Evolutionary conservation across 345 rosid species (phyloP).

Genomic region (Eucalyptus rudis): DNA sequence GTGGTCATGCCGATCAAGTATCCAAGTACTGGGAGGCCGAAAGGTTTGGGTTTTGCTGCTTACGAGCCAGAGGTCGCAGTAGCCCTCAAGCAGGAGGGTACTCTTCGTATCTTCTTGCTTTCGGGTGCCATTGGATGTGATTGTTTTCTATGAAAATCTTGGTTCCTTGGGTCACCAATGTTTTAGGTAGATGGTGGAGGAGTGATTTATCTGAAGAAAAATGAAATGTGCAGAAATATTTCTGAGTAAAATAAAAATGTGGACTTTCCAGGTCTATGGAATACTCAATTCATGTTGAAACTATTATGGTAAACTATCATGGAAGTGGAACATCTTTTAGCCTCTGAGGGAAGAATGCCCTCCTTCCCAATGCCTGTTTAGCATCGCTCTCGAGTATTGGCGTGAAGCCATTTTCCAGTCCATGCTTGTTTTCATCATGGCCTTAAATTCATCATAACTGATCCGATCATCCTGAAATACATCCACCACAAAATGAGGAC

Average conservation of each 20-base stretch:
- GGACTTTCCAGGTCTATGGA: background rate
- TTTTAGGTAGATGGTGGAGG: background rate
- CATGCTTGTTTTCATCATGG: no score
- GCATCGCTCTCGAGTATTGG: no score
- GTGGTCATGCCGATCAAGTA: conserved; percentile 29
- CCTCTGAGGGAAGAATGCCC: no score
- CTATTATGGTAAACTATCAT: background rate
- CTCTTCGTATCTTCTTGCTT: background rate
- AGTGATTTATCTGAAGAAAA: background rate
- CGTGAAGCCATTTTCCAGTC: no score
- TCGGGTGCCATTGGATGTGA: background rate
- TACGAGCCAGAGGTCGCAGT: conserved; percentile 39
- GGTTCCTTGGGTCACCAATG: background rate
- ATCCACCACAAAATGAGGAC: no score
- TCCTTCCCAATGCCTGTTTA: no score
- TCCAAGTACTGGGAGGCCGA: conserved; percentile 37
- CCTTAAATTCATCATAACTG: no score
- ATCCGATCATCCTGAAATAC: no score
- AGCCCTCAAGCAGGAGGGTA: conserved; percentile 53
- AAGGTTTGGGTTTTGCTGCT: conserved; percentile 57
- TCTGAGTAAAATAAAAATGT: background rate
- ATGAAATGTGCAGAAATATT: background rate
- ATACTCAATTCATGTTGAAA: background rate
- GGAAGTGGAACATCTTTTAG: no score
- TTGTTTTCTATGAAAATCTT: background rate